Conservation (phyloP, 805 yeast genomes). For the Zygotorulaspora sp. region DNA sequence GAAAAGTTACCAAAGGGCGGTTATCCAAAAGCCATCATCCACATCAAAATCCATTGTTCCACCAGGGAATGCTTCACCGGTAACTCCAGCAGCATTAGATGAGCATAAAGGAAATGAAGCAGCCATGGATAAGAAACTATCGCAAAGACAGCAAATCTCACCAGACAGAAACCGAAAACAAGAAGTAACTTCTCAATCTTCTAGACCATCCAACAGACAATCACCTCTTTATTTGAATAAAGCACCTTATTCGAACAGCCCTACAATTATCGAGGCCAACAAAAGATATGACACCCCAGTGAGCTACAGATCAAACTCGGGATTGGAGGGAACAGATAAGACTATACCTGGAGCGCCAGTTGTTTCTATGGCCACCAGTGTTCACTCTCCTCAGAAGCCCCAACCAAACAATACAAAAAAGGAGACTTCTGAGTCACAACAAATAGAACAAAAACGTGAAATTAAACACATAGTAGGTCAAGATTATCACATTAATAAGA, state of each 20-base stretch:
- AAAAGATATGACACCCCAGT: slow-evolving; percentile 8
- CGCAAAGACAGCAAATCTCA: not conserved
- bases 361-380: not conserved
- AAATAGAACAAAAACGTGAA: too few species aligned
- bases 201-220: not conserved
- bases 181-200: not conserved
- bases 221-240: slow-evolving; percentile 15
- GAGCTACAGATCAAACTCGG: not conserved
- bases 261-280: slow-evolving; percentile 22
- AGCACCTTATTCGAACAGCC: slow-evolving; percentile 24
- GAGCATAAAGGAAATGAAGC: not conserved
- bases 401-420: too few species aligned
- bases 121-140: not conserved
- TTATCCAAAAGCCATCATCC: slow-evolving; percentile 13
- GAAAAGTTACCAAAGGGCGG: slow-evolving; percentile 35
- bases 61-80: not conserved
- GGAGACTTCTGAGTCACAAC: too few species aligned
- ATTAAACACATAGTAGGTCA: not conserved
- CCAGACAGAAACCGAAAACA: not conserved
- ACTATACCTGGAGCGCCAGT: not conserved
- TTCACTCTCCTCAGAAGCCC: not conserved
- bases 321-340: too few species aligned
- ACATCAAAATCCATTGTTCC: not conserved
- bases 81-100: slow-evolving; percentile 4
- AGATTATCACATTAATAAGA: too few species aligned